Percentiles rank a stretch among this genome's conserved stretches.
Conservation (phyloP, 2,329 filamentous ascomycete species). For the Podosphaera aphanis region DNA sequence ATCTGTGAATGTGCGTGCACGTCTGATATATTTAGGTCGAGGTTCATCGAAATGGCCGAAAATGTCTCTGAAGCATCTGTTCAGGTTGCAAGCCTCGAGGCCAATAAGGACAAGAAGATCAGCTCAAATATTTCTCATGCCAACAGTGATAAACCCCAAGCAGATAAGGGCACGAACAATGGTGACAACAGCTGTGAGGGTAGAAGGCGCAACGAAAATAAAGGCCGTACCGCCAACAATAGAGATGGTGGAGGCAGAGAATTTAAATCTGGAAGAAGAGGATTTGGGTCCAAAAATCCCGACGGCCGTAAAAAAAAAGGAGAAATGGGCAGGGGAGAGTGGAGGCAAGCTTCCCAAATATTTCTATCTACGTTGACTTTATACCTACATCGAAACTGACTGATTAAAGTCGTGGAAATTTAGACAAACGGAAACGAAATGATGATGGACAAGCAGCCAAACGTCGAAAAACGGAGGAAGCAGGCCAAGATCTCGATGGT, state of each 20-base stretch:
- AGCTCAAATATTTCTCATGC: too few species aligned
- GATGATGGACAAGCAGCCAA: conserved; percentile 28
- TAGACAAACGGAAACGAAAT: conserved; percentile 28
- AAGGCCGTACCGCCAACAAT: conserved; percentile 6
- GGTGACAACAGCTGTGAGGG: neutral
- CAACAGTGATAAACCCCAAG: conserved; percentile 2
- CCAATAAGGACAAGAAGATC: too few species aligned
- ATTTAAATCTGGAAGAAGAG: conserved; percentile 24
- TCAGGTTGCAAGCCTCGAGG: too few species aligned
- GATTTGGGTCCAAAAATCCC: conserved; percentile 15
- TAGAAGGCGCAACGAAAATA: neutral
- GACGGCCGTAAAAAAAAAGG: conserved; percentile 31
- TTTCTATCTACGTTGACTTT: neutral
- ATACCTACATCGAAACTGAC: conserved; percentile 19
- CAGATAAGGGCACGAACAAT: neutral
- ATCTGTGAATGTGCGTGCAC: too few species aligned
- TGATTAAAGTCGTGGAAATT: conserved; percentile 24
- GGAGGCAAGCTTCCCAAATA: conserved; percentile 27
- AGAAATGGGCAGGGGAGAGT: conserved; percentile 43
- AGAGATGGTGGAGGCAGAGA: conserved; percentile 7
- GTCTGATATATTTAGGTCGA: too few species aligned
- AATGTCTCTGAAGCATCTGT: too few species aligned
- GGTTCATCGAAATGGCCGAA: too few species aligned
- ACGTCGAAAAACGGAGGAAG: conserved; percentile 24
- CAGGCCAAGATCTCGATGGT: conserved; percentile 16